A percentile compares a stretch with the other conserved stretches of the same genome.
These are phyloP conservation scores for Strobilomyces echinocephalus DNA, from an alignment of 768 basidiomycete species.

Conservation along the genomic window DNA sequence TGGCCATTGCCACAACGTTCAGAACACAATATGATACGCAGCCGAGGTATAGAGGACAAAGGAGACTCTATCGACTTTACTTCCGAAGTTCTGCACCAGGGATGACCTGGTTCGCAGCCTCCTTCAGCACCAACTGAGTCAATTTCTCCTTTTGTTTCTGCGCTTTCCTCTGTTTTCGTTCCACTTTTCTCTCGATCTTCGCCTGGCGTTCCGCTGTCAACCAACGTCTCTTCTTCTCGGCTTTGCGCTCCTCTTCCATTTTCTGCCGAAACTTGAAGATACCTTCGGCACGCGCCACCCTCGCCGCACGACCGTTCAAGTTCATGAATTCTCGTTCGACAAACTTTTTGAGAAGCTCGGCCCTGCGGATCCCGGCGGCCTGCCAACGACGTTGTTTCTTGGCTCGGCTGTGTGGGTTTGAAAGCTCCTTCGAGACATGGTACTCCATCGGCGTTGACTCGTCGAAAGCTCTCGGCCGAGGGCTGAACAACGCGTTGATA, in stretches of 20 bases:
- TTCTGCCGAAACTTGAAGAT: constrained; percentile 66
- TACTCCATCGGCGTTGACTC: constrained; percentile 59
- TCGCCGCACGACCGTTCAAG: constrained; percentile 53
- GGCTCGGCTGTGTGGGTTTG: constrained; percentile 78
- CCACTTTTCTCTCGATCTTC: constrained; percentile 31
- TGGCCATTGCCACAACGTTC: background rate
- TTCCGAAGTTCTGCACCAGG: constrained; percentile 29
- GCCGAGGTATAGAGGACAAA: background rate
- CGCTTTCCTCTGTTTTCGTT: constrained; percentile 41
- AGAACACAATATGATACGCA: background rate
- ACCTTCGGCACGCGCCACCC: constrained; percentile 69
- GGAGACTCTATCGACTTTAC: constrained; percentile 1
- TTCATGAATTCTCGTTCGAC: constrained; percentile 50
- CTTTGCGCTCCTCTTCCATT: constrained; percentile 53
- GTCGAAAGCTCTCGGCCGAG: constrained; percentile 40
- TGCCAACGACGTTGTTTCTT: constrained; percentile 81
- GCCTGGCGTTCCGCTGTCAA: constrained; percentile 36
- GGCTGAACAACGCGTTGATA: constrained; percentile 48
- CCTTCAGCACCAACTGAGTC: constrained; percentile 46
- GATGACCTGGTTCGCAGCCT: constrained; percentile 57
- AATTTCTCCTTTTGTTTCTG: constrained; percentile 50
- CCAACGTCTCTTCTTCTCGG: constrained; percentile 56
- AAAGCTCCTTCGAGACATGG: constrained; percentile 62
- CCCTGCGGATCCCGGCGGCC: constrained; percentile 43
- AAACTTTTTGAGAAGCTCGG: constrained; percentile 48